Evolutionary conservation across 2,329 filamentous ascomycete genomes (phyloP).

Genomic region (Stemphylium vesicarium): DNA sequence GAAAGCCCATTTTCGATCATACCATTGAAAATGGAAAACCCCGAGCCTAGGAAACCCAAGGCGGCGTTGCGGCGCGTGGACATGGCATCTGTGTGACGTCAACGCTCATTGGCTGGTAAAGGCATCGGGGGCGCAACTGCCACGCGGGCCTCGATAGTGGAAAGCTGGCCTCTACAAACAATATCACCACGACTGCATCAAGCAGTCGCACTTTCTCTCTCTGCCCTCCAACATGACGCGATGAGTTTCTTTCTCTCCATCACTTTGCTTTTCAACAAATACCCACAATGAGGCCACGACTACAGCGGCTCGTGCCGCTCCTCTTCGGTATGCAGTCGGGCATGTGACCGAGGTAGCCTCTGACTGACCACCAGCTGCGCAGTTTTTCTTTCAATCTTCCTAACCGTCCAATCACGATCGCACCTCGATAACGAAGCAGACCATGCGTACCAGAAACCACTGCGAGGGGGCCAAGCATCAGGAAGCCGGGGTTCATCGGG

Average conservation of each 20-base stretch:
- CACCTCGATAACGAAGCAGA: slow-evolving; percentile 26
- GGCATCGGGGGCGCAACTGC: slow-evolving; percentile 25
- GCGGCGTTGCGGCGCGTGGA: slow-evolving; percentile 7
- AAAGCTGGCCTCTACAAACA: slow-evolving; percentile 47
- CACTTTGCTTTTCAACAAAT: slow-evolving; percentile 17
- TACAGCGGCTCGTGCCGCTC: slow-evolving; percentile 47
- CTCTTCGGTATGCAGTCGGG: slow-evolving; percentile 36
- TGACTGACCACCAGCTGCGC: slow-evolving; percentile 27
- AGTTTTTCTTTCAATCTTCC: slow-evolving; percentile 44
- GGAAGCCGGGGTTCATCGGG: slow-evolving; percentile 7
- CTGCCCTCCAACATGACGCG: slow-evolving; percentile 32
- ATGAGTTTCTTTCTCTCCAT: slow-evolving; percentile 34
- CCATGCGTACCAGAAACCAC: slow-evolving; percentile 34
- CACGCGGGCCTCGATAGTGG: slow-evolving; percentile 26
- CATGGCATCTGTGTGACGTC: slow-evolving; percentile 29
- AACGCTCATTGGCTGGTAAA: slow-evolving; percentile 39
- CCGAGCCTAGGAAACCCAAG: neutral
- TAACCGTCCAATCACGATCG: slow-evolving; percentile 33
- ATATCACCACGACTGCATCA: slow-evolving; percentile 21
- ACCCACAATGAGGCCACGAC: slow-evolving; percentile 43
- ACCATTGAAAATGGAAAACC: too few species aligned
- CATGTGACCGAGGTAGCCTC: slow-evolving; percentile 12
- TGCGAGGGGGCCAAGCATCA: slow-evolving; percentile 18
- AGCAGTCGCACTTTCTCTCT: slow-evolving; percentile 21
- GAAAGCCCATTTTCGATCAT: too few species aligned